Base-by-base conservation (phyloP, 176 grass and related monocot genomes). In the Melocanna baccifera region DNA sequence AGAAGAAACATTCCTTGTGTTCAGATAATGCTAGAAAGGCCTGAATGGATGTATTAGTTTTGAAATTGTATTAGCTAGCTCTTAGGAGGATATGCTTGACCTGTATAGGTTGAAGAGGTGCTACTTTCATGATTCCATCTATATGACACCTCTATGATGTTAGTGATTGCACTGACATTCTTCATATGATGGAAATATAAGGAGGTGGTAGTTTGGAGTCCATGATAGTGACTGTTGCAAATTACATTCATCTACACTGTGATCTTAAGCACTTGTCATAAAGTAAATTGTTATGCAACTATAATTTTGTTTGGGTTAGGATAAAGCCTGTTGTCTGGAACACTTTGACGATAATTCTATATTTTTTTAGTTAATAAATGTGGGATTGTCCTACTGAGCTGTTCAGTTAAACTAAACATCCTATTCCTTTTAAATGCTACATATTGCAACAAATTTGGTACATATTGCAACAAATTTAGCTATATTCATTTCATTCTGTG, bases 301-400 rank as follows among this genome's bases (percentile, higher is more conserved):
- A 5, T 26, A 48, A 25, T 73, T 62, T 72, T 62, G 6, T 62
- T 61, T 73, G 7, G 29, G 36, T 36, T 74, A 34, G 29, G 30
- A 74, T 53, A 32, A 73, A 62, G 19, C 43, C 32, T 70, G 30
- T 55, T 75, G 10, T 23, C 74, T 43, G 30, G 6, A 75, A 18
- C 22, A 18, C 11, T 51, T 62, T 85, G 22, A 23, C 8, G 45
- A 36, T 75, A 18, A 23, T 82, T 63, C 29, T 53, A 14, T 59
- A 53, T 6, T 25, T 81, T 81, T 81, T 25, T 52, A 71, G 45
- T 56, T 43, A 85, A 76, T 69, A 65, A 52, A 55, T 20, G 12
- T 53, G 5, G 42, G 55, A 58, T 47, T 57, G 18, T 8, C 16
- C 9, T 53, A 62, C 5, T 71, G 22, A 71, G 39, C 73, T 65